Evolutionary conservation across 2,329 filamentous ascomycete genomes (phyloP).

Genomic region (Blumeriella jaapii): DNA sequence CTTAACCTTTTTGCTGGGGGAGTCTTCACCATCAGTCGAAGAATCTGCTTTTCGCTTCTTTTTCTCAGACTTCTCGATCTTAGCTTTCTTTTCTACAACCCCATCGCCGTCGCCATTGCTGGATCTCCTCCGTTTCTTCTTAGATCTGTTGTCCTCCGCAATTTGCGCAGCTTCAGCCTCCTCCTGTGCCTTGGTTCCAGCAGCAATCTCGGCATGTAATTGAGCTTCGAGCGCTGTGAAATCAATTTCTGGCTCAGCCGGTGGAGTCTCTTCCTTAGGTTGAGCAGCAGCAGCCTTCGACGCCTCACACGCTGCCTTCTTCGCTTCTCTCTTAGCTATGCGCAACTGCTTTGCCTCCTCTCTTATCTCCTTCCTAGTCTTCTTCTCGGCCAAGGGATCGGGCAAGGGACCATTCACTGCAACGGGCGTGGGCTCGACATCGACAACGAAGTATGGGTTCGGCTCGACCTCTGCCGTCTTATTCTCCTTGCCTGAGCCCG

Average conservation of each 20-base stretch:
- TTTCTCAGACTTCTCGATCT: constrained; percentile 6
- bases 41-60: constrained; percentile 5
- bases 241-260: constrained; percentile 10
- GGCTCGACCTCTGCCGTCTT: constrained; percentile 7
- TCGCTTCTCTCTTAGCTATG: constrained; percentile 5
- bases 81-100: constrained; percentile 11
- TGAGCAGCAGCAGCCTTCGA: constrained; percentile 5
- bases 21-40: constrained; percentile 1
- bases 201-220: constrained; percentile 18
- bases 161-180: constrained; percentile 5
- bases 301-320: constrained; percentile 1
- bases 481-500: not conserved
- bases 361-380: constrained; percentile 26
- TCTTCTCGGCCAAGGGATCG: constrained; percentile 8
- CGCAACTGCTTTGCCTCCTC: constrained; percentile 3
- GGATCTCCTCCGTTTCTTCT: constrained; percentile 13
- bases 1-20: not conserved
- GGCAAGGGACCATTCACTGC: not conserved
- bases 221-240: constrained; percentile 16
- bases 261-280: not conserved
- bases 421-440: constrained; percentile 20
- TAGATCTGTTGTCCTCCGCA: constrained; percentile 4
- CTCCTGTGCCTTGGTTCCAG: constrained; percentile 11
- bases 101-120: constrained; percentile 9
- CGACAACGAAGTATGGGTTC: constrained; percentile 20